Evolutionary conservation across 495 filamentous ascomycete species (phyloP), one percentile per base, ranked within the genome.

Genomic region (Penicillium riverlandense): DNA sequence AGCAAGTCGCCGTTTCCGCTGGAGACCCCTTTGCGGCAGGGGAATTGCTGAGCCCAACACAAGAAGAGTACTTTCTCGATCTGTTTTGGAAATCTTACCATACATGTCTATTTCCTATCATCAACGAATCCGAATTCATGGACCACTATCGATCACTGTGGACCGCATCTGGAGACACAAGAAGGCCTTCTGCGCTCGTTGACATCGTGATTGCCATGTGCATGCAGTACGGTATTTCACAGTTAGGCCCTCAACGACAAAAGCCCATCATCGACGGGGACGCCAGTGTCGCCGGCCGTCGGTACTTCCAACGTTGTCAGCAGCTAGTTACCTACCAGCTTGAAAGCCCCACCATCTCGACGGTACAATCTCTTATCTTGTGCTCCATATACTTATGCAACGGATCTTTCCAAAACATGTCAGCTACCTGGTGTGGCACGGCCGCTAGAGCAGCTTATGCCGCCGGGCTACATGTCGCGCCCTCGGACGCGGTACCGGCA

Each of bases 81-180:
- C 50, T 74, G 5, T 75, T 67, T 53, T 78, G 72, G 70, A 61
- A 71, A 40, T 63, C 70, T 4, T 75, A 72, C 43, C 69, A 76
- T 47, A 22, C 22, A 22, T 34, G 29, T 11, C 29, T 54, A 22
- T 48, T 35, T 34, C 57, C 48, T 8, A 63, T 78, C 6, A 28
- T 79, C 8, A 62, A 74, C 22, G 71, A 74, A 51, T 33, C 48
- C 4, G 58, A 67, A 13, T 75, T 79, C 50, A 55, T 49, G 31
- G 45, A 57, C 11, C 58, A 77, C 41, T 74, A 76, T 37, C 40
- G 59, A 4, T 68, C 69, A 6, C 48, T 78, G 7, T 74, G 69
- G 69, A 12, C 9, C 2, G 32, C 32, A 10, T 10, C 9, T 12
- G 32, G n/a, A 11, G n/a, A 12, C 32, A 10, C 32, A 34, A 10